These are phyloP conservation scores for Amanita polypyramis DNA, from an alignment of 768 basidiomycete species.

Conservation along the genomic window DNA sequence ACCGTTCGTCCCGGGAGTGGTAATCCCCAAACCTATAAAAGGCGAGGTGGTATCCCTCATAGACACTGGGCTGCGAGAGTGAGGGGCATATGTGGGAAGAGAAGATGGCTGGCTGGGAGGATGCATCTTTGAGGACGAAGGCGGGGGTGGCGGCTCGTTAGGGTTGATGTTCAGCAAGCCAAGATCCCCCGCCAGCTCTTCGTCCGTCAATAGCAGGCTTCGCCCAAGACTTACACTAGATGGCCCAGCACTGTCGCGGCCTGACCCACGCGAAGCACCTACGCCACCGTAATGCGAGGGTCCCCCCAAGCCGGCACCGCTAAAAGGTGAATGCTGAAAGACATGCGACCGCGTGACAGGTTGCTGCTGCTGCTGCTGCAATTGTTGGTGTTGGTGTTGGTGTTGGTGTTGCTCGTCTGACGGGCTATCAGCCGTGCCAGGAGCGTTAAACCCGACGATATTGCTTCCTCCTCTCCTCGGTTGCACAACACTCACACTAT, in stretches of 20 bases:
- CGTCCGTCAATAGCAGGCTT: slow-evolving; percentile 63
- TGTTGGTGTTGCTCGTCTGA: slow-evolving; percentile 25
- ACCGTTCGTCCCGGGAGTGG: slow-evolving; percentile 37
- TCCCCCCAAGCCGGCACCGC: neutral
- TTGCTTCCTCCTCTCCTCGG: slow-evolving; percentile 43
- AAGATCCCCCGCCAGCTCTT: slow-evolving; percentile 69
- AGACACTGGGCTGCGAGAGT: slow-evolving; percentile 51
- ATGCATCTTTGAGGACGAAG: slow-evolving; percentile 36
- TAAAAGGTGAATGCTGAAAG: slow-evolving; percentile 1
- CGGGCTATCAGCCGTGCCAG: slow-evolving; percentile 35
- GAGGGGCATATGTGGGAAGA: slow-evolving; percentile 64
- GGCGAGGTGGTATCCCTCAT: slow-evolving; percentile 35
- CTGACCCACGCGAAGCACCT: neutral
- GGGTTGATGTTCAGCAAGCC: slow-evolving; percentile 48
- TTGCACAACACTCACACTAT: slow-evolving; percentile 78
- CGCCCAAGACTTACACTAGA: slow-evolving; percentile 17
- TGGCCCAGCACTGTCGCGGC: neutral
- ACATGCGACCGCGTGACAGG: slow-evolving; percentile 8
- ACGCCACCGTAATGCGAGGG: neutral
- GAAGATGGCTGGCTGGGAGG: slow-evolving; percentile 65
- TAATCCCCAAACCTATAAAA: slow-evolving; percentile 54
- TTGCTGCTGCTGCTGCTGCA: no score
- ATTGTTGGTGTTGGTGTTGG: no score
- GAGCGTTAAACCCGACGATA: slow-evolving; percentile 59
- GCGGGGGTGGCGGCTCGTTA: slow-evolving; percentile 27